A percentile compares a stretch with the other conserved stretches of the same genome.
These are phyloP conservation scores for Dittrichia graveolens DNA, from an alignment of 129 eudicot genomes.

Conservation along the genomic window DNA sequence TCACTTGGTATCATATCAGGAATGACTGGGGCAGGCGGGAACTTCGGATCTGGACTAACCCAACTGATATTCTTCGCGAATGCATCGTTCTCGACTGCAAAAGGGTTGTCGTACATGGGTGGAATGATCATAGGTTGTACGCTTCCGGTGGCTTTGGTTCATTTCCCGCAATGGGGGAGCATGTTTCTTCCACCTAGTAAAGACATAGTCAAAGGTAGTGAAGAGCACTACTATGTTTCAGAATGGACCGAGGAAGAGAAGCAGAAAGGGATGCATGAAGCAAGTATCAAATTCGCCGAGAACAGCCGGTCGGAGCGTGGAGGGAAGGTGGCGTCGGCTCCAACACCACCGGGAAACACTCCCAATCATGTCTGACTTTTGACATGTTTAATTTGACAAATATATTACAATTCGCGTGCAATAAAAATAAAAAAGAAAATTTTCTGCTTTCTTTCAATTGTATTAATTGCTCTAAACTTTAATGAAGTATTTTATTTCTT, in stretches of 20 bases:
- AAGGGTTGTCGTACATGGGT: conserved; percentile 69
- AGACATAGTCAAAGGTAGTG: conserved; percentile 44
- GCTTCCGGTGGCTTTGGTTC: conserved; percentile 55
- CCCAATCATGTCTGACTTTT: conserved; percentile 49
- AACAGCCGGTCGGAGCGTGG: conserved; percentile 77
- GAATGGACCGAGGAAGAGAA: conserved; percentile 78
- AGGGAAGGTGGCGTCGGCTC: conserved; percentile 46
- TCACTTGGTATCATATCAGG: conserved; percentile 82
- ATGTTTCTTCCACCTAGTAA: conserved; percentile 55
- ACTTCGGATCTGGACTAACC: conserved; percentile 74
- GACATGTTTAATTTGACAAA: neutral
- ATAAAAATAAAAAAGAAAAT: no score
- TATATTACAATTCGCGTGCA: no score
- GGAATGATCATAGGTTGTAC: conserved; percentile 60
- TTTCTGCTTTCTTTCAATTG: no score
- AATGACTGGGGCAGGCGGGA: conserved; percentile 87
- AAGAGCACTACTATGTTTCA: conserved; percentile 52
- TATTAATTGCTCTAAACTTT: no score
- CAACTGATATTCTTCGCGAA: conserved; percentile 69
- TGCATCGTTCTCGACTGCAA: conserved; percentile 47
- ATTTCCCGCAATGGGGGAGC: conserved; percentile 83
- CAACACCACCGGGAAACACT: conserved; percentile 54
- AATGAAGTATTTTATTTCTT: no score
- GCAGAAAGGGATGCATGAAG: conserved; percentile 68
- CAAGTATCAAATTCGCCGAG: conserved; percentile 75